Evolutionary conservation across 1,139 yeast species (phyloP).

Genomic region (Meyerozyma athensensis): DNA sequence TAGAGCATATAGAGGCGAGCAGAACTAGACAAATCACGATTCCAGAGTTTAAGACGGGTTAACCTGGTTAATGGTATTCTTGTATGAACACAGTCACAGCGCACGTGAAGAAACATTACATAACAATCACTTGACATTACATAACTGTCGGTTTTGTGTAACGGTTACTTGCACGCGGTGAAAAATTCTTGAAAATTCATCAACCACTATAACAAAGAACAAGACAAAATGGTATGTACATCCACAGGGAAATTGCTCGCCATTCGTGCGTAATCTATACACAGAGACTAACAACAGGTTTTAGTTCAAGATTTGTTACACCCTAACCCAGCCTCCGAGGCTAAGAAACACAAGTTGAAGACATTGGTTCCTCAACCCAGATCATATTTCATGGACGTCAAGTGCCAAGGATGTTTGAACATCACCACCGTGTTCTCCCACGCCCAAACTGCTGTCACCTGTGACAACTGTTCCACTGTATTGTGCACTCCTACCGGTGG

Average conservation of each 20-base stretch:
- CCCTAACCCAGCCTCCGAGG: constrained; percentile 97
- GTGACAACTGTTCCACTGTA: constrained; percentile 97
- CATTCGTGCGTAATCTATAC: not conserved
- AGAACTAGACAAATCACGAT: no score
- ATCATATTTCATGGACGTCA: constrained; percentile 99
- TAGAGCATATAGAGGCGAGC: no score
- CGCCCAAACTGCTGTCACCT: constrained; percentile 99
- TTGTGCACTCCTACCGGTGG: constrained; percentile 99
- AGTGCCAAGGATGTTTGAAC: constrained; percentile 98
- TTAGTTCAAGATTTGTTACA: constrained; percentile 52
- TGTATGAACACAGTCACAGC: not conserved
- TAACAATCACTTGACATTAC: not conserved
- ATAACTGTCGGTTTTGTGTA: constrained; percentile 1
- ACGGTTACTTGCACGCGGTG: constrained; percentile 6
- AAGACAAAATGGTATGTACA: constrained; percentile 12
- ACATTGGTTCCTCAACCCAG: constrained; percentile 96
- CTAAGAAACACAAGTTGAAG: constrained; percentile 96
- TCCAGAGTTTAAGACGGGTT: no score
- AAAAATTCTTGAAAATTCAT: constrained; percentile 10
- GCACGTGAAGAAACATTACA: not conserved
- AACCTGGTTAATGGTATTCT: not conserved
- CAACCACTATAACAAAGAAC: constrained; percentile 5
- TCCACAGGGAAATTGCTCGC: not conserved
- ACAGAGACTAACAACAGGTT: constrained; percentile 13
- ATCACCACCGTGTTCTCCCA: constrained; percentile 99